phyloP scores from a whole-genome alignment of 306 rosid species.

The Pterocarpus macrocarpus region DNA sequence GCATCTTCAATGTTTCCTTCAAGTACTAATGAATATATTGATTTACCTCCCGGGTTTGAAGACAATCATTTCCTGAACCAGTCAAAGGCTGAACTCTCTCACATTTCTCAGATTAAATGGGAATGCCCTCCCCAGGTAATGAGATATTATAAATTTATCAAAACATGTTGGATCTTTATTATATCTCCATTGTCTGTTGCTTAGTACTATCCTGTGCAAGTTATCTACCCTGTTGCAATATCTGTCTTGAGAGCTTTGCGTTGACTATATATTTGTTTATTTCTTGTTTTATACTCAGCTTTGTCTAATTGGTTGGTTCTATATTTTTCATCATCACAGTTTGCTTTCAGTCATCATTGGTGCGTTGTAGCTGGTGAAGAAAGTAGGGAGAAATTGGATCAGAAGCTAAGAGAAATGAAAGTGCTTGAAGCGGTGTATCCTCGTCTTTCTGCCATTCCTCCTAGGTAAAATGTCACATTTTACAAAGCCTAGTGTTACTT shows the following conservation, averaged over 20 bases:
- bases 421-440: constrained; percentile 82
- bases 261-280: background rate
- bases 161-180: background rate
- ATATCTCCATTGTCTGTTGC: background rate
- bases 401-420: constrained; percentile 61
- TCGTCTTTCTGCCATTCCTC: constrained; percentile 68
- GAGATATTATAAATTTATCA: constrained; percentile 9
- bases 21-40: constrained; percentile 42
- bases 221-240: constrained; percentile 14
- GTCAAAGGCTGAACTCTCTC: constrained; percentile 38
- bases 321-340: constrained; percentile 47
- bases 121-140: constrained; percentile 71
- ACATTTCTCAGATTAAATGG: constrained; percentile 63
- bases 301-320: background rate
- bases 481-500: constrained; percentile 1
- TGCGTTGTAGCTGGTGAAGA: constrained; percentile 75
- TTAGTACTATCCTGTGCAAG: constrained; percentile 3
- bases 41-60: constrained; percentile 81
- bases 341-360: constrained; percentile 59
- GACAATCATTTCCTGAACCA: constrained; percentile 41
- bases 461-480: constrained; percentile 54
- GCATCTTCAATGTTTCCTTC: constrained; percentile 51
- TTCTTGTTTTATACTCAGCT: background rate
- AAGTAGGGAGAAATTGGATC: constrained; percentile 62
- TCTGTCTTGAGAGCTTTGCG: constrained; percentile 13